Evolutionary conservation across 2,329 filamentous ascomycete genomes (phyloP).

Genomic region (Paraphoma sp.): DNA sequence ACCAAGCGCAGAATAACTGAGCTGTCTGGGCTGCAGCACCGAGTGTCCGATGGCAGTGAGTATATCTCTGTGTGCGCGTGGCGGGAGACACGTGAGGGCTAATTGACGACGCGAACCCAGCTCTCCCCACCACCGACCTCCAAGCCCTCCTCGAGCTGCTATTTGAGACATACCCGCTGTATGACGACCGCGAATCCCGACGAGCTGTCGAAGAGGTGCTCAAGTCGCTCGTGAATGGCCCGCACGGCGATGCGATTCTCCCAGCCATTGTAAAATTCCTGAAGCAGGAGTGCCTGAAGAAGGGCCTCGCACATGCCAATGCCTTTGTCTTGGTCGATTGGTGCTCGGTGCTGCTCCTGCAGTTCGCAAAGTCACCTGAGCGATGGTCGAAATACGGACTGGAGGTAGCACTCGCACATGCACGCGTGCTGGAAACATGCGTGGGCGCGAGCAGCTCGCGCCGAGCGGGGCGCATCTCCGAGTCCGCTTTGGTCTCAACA

Average conservation of each 20-base stretch:
- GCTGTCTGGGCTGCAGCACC: conserved; percentile 53
- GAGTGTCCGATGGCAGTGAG: conserved; percentile 53
- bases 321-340: conserved; percentile 92
- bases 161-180: conserved; percentile 86
- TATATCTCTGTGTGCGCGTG: conserved; percentile 3
- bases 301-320: conserved; percentile 76
- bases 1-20: conserved; percentile 56
- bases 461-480: conserved; percentile 62
- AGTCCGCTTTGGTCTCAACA: conserved; percentile 78
- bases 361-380: conserved; percentile 65
- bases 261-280: conserved; percentile 71
- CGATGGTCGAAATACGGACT: conserved; percentile 70
- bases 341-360: conserved; percentile 80
- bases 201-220: conserved; percentile 84
- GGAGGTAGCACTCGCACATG: conserved; percentile 72
- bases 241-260: conserved; percentile 64
- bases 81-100: conserved; percentile 5
- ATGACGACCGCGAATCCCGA: conserved; percentile 84
- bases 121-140: conserved; percentile 53
- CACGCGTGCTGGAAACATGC: conserved; percentile 79
- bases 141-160: conserved; percentile 71
- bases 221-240: conserved; percentile 66
- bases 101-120: conserved; percentile 25
- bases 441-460: conserved; percentile 55
- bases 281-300: conserved; percentile 76